Base-by-base conservation (phyloP, 1,284 basidiomycete genomes). In the Cutaneotrichosporon sp. region DNA sequence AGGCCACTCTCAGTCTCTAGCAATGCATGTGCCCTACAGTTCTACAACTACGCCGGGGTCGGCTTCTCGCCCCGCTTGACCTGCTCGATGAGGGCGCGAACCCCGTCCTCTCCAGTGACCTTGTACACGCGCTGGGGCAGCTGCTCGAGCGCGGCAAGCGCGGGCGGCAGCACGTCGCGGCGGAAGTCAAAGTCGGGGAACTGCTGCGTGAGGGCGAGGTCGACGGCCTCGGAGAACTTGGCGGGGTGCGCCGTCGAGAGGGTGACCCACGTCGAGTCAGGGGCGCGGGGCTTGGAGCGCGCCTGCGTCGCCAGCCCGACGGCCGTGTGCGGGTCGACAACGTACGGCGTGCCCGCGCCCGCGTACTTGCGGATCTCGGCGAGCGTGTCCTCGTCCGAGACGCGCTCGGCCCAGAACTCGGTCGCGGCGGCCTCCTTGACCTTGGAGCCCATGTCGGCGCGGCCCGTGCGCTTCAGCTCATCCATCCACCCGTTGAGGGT, bases 191-290 rank as follows among this genome's bases (percentile, higher is more conserved):
- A 95, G 5, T 79, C 70, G 1, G 85, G 71, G 43, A 73, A 72
- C 33, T 72, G 64, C n/a, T 70, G 72, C 10, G 82, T 73, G 18
- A 95, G 83, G 0, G 92, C 92, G 45, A 83, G 84, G 18, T 89
- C 89, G 60, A 99, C 95, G 0, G 97, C 95, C 59, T 92, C 91
- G 16, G 91, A 89, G 82, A 99, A 99, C 79, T 99, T 99, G 69
- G 97, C 95, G 1, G 97, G 95, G 77, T 99, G 97, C 0, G 95
- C 95, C 0, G 95, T 99, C 3, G 95, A 92, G 38, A 99, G 87
- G 13, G 95, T 85, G 61, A 99, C 84, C 80, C 95, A 95, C 50
- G 86, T 79, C 2, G 83, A 22, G 84, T 62, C 72, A 87, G 91
- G 62, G 13, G 52, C 29, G 18, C 62, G 47, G 49, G 64, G 53